phyloP scores from a whole-genome alignment of 2,329 filamentous ascomycete genomes.

The Leptographium flavum region DNA sequence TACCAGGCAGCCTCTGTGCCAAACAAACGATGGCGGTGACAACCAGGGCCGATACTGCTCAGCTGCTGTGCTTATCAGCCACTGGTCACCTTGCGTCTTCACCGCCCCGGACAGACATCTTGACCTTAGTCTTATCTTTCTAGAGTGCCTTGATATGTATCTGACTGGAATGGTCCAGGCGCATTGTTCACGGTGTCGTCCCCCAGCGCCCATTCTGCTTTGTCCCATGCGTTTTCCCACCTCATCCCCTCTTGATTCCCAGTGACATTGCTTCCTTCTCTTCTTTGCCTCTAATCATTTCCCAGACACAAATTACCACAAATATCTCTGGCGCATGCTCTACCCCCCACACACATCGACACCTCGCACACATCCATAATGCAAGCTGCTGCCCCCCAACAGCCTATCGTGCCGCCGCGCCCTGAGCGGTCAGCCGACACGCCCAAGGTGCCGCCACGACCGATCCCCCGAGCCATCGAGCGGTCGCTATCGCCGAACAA shows the following conservation, averaged over 20 bases:
- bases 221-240: too few relatives aligned
- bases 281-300: not conserved
- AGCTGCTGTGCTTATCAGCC: not conserved
- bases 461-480: slow-evolving; percentile 50
- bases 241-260: too few relatives aligned
- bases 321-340: too few relatives aligned
- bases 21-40: too few relatives aligned
- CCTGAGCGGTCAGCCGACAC: slow-evolving; percentile 37
- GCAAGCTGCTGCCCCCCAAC: slow-evolving; percentile 33
- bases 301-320: not conserved
- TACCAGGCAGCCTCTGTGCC: too few relatives aligned
- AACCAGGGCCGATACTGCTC: too few relatives aligned
- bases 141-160: not conserved
- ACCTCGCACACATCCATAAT: slow-evolving; percentile 19
- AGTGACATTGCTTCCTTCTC: too few relatives aligned
- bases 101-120: not conserved
- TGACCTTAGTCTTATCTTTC: not conserved
- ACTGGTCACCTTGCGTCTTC: not conserved
- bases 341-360: not conserved
- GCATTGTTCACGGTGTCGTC: too few relatives aligned
- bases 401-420: slow-evolving; percentile 43
- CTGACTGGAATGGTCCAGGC: too few relatives aligned
- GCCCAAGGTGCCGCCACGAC: slow-evolving; percentile 70
- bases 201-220: too few relatives aligned
- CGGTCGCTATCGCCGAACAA: slow-evolving; percentile 65